Base-by-base conservation (phyloP, 805 yeast species). In the Maudiozyma barnettii region DNA sequence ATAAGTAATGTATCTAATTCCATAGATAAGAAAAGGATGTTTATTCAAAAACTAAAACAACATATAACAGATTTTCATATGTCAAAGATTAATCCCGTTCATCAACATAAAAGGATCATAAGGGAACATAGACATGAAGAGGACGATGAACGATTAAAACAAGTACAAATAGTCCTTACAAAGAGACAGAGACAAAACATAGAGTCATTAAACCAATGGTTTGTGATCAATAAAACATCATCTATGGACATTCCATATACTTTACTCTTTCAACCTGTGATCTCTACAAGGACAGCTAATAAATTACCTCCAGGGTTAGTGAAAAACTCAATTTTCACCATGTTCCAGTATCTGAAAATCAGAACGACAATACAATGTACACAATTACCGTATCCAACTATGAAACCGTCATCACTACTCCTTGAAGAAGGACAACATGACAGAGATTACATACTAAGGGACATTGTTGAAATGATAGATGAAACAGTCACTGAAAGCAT, bases 241-340 rank as follows among this genome's bases (percentile, higher is more conserved):
- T 53, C 60, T 8, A 50, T 50, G 30, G 57, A 56, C 12, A 45
- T 59, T 22, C 59, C 60, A 13, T 61, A 51, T 45, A 49, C 63
- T 1, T 46, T 60, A 8, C 48, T 55, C 4, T 60, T 58, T 40
- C 56, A 56, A 30, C 64, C 64, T 2, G 49, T 61, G 12, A 45
- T 61, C 5, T 59, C 64, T 5, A 43, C 58, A 16, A 57, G 53
- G 18, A 58, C 54, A 20, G 47, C 54, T 18, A 48, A 48, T 40
- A 48, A 48, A 16, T 46, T 61, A 16, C 61, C 64, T 16, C 48
- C 50, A 3, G 22, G 43, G 4, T 53, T 59, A 12, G 51, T 56
- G 4, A 49, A 50, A 43, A 43, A 48, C 30, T 58, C 63, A n/a
- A 39, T 59, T 5, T 41, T 41, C 14, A 57, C 52, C 41, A 56